Evolutionary conservation across 2,329 filamentous ascomycete species (phyloP).

Genomic region (Blastomyces parvus): DNA sequence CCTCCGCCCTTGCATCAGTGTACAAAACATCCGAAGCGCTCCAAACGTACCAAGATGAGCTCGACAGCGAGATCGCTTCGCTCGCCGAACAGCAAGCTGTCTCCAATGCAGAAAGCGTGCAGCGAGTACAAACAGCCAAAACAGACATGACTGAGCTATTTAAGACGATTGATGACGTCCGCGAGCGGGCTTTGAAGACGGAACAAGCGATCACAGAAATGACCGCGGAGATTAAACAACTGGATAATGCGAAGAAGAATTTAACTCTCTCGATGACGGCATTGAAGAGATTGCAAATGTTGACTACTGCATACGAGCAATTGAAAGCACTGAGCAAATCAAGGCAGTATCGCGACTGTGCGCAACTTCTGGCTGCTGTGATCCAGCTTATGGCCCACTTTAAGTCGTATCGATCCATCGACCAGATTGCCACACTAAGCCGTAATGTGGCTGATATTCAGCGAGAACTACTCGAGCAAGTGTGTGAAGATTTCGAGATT

Average conservation of each 20-base stretch:
- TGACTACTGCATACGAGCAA: conserved; percentile 98
- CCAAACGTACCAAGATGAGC: conserved; percentile 65
- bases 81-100: conserved; percentile 69
- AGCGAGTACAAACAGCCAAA: conserved; percentile 85
- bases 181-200: conserved; percentile 78
- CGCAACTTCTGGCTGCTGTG: conserved; percentile 85
- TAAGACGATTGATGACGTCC: conserved; percentile 87
- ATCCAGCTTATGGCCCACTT: conserved; percentile 98
- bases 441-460: conserved; percentile 90
- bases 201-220: conserved; percentile 95
- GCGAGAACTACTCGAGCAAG: conserved; percentile 83
- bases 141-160: conserved; percentile 82
- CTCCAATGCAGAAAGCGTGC: conserved; percentile 76
- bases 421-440: conserved; percentile 90
- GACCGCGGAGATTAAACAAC: conserved; percentile 96
- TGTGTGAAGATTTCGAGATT: conserved; percentile 98
- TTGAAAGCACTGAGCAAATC: conserved; percentile 71
- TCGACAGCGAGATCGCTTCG: conserved; percentile 65
- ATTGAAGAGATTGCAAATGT: conserved; percentile 92
- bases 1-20: conserved; percentile 71
- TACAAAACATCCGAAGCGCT: conserved; percentile 64
- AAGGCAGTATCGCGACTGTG: conserved; percentile 89
- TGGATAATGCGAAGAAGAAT: conserved; percentile 95
- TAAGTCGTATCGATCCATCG: conserved; percentile 94
- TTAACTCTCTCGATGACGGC: conserved; percentile 96